Evolutionary conservation across 257 asterid genomes (phyloP), one percentile per base, ranked within the genome.

Genomic region (Eucommia ulmoides): DNA sequence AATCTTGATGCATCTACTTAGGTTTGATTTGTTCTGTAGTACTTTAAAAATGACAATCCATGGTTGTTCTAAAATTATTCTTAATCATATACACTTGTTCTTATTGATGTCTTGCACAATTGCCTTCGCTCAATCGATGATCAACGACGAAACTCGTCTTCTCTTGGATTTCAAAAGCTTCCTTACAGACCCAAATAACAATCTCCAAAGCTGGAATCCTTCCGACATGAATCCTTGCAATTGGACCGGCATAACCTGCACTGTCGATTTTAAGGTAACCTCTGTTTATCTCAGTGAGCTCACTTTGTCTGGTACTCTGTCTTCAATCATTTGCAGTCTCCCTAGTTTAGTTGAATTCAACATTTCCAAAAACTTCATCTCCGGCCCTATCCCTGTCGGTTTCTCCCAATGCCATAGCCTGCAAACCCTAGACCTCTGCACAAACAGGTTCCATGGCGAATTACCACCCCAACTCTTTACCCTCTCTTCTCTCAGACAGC

Each of bases 381-480:
- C 89, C 19, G 96, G 89, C 24, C 67, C 75, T 10, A 71, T 86
- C 45, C 94, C 94, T 53, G 35, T 45, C 21, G 69, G 69, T 60
- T 71, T 82, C 62, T 21, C 58, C 2, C 49, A 46, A 3, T 85
- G 83, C 58, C 66, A 23, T 1, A 72, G 26, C 23, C 77, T 86
- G 8, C 50, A 75, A 50, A 65, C 67, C 41, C 60, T 86, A 56
- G 87, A 82, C 88, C 92, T 86, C 49, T 82, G 94, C 71, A 86
- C 92, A 2, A 86, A 86, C 22, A 66, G 88, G 47, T 49, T 86
- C 60, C 78, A 77, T 53, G 58, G 58, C n/a, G 50, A 46, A 51
- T 67, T 86, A 46, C 96, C 94, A 21, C 0, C 69, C 33, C 78
- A 74, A 7, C 20, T 86, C 22, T 73, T 71, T 68, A 71, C 50